Evolutionary conservation across 2,329 filamentous ascomycete genomes (phyloP), one percentile per base, ranked within the genome.

Genomic region (Madurella mycetomatis): DNA sequence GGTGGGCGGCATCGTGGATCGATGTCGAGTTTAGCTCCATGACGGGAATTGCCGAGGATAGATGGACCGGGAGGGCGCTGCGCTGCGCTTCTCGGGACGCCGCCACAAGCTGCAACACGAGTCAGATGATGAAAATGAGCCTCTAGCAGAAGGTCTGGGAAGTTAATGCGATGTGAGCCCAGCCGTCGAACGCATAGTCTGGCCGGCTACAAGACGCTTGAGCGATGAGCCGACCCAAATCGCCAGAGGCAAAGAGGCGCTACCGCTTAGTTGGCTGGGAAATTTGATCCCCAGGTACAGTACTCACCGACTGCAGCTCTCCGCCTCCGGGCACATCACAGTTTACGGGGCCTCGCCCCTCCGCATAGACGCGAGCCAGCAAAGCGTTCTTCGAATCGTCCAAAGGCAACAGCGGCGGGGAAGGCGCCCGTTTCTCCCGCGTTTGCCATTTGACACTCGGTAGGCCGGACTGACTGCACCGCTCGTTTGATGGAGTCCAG

Each of bases 1-100:
- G 79, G 63, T 84, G 81, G 54, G 82, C 74, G 53, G 81, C 76
- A 66, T 80, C 73, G 65, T 79, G 75, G 51, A 84, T 79, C 19
- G 76, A 72, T 54, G 73, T 67, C 52, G 75, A 71, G 60, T 71
- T 80, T 50, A 84, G 69, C 53, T 83, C 78, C 81, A 84, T 84
- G 47, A 57, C 63, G 62, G 55, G 44, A 37, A 46, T 50, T 19
- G 45, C 45, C 12, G 46, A 34, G 11, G 13, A 37, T 12, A 15
- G 11, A 37, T 4, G 13, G 41, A 45, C 41, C 25, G 25, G 43
- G 7, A 5, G 25, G 39, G 31, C 5, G 5, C 16, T 25, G 42
- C 51, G 60, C 37, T n/a, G 11, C n/a, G 39, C 17, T 45, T 43
- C 19, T n/a, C 17, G n/a, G 30, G 11, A 30, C 34, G 34, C 19